Base-by-base conservation (phyloP, 2,329 filamentous ascomycete species). In the Aureobasidium leucospermi region DNA sequence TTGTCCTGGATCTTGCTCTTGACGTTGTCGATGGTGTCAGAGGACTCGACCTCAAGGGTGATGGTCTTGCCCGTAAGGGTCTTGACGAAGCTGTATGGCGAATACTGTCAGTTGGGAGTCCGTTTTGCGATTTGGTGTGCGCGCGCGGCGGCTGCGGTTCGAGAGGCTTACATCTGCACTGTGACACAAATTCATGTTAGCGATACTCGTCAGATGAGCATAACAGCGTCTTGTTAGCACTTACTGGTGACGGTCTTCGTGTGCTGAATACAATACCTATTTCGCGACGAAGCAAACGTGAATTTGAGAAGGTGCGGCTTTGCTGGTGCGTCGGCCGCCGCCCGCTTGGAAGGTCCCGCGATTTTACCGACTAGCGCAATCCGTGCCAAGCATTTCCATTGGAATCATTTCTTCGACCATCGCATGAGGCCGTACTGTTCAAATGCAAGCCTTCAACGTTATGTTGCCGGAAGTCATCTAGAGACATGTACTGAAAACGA, bases 1-100 rank as follows among this genome's bases (percentile, higher is more conserved):
- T 96, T 96, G 82, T 96, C 92, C 84, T 96, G 93, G 79, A 97
- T 96, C 89, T 96, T 96, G 83, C 87, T 88, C 88, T 97, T 97
- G 81, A 97, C 93, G 86, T 96, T 97, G 87, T 97, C 93, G 83
- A 97, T 97, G 74, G 93, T 96, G 81, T 97, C 93, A 76, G 86
- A 90, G 75, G 91, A 96, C 87, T 96, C 93, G 78, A 96, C 92
- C 88, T 97, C 93, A 74, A 96, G 88, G 81, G 94, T 97, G 85
- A 97, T 96, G 80, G 93, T 97, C 90, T 97, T 97, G 82, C 94
- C 93, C 85, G 93, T 96, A 76, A 96, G 90, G 85, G 93, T 96
- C 88, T 96, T 97, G 83, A 97, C 93, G 88, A 97, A 97, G 87
- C 90, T 95, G 80, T 71, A 71, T 66, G 68, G 34, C 59, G 49